These are phyloP conservation scores for Botrytis galanthina DNA, from an alignment of 2,329 filamentous ascomycete genomes.

Conservation along the genomic window DNA sequence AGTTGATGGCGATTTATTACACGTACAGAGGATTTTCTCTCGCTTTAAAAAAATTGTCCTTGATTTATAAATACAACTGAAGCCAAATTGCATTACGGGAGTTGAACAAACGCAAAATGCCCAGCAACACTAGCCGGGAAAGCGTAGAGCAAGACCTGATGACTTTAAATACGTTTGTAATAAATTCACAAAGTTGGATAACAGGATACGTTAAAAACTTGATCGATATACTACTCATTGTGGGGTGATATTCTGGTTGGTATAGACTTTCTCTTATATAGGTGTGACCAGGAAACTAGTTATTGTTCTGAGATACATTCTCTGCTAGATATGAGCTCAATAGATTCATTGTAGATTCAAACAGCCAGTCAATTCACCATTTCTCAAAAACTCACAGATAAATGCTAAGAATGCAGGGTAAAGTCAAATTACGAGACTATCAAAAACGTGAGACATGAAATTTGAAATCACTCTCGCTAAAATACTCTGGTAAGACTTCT, in stretches of 20 bases:
- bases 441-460: not conserved
- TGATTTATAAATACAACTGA: no score
- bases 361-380: not conserved
- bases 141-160: no score
- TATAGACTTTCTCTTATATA: not conserved
- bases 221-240: not conserved
- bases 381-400: fast-evolving
- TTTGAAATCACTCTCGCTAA: not conserved
- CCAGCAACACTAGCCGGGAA: no score
- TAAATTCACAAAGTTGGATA: not conserved
- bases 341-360: not conserved
- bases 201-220: fast-evolving
- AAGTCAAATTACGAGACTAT: not conserved
- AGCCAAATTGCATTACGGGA: no score
- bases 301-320: no score
- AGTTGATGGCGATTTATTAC: no score
- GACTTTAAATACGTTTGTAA: no score
- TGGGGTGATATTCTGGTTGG: fast-evolving
- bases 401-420: not conserved
- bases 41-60: no score
- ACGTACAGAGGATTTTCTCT: no score
- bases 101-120: no score
- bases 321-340: not conserved
- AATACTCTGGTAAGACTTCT: not conserved
- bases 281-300: no score